Evolutionary conservation across 805 yeast genomes (phyloP).

Genomic region (Wickerhamia fluorescens): DNA sequence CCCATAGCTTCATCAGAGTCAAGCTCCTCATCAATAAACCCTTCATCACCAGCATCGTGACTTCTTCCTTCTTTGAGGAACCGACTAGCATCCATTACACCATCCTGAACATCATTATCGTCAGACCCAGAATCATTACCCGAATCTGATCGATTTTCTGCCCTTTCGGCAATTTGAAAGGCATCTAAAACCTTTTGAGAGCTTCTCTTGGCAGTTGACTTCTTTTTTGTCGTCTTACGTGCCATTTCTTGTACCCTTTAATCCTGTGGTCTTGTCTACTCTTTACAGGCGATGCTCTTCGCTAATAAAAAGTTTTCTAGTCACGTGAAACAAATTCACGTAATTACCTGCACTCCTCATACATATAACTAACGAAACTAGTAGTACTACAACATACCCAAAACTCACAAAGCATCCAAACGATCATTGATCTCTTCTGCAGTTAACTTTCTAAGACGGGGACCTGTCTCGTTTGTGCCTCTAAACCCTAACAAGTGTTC

Average conservation of each 20-base stretch:
- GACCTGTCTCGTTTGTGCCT: conserved; percentile 81
- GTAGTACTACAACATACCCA: too few relatives aligned
- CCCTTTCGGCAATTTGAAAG: conserved; percentile 38
- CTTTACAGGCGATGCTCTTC: conserved; percentile 1
- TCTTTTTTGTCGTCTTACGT: conserved; percentile 8
- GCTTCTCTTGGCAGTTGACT: conserved; percentile 25
- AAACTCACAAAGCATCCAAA: conserved; percentile 83
- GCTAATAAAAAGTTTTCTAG: neutral
- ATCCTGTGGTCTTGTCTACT: conserved; percentile 1
- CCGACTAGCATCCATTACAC: conserved; percentile 36
- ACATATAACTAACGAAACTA: too few relatives aligned
- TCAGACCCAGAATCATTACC: conserved; percentile 14
- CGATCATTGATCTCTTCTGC: conserved; percentile 95
- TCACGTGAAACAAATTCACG: conserved; percentile 4
- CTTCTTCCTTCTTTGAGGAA: conserved; percentile 19
- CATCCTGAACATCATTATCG: conserved; percentile 23
- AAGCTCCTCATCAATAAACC: conserved; percentile 56
- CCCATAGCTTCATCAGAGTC: conserved; percentile 89
- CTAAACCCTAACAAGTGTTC: conserved; percentile 76
- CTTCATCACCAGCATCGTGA: conserved; percentile 15
- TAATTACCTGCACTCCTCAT: too few relatives aligned
- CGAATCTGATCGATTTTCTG: conserved; percentile 18
- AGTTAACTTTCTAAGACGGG: conserved; percentile 77
- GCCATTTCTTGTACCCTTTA: conserved; percentile 7
- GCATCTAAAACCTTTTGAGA: conserved; percentile 35